Evolutionary conservation across 2,329 filamentous ascomycete genomes (phyloP), one percentile per base, ranked within the genome.

Genomic region (Cytospora mali): DNA sequence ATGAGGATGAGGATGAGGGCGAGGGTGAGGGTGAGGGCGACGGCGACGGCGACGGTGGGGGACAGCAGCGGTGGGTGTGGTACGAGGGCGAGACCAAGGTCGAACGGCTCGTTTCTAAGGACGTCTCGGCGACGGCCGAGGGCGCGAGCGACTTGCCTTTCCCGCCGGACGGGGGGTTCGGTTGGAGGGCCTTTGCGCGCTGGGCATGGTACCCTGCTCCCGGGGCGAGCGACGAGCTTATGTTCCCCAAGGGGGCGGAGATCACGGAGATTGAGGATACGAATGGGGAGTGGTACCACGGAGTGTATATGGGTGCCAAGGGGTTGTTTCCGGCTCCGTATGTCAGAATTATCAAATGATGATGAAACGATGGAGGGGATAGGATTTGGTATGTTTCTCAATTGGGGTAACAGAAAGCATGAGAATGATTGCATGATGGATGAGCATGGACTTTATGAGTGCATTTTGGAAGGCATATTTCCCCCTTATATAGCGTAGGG

Each of bases 201-300:
- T 97, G 92, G 90, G 83, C 87, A 4, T 96, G 92, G 82, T 93
- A 89, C 71, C 92, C 92, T 0, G 83, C 84, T 2, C 76, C 81
- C 0, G 82, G 77, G 0, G 84, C 84, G 1, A 80, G 79, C 23
- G 91, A 97, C 72, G 94, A 98, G 76, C 76, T 98, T 48, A 75
- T 88, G 66, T 97, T 98, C 69, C 94, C 94, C 0, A 88, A 87
- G 56, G 88, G 90, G 11, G 93, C 93, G 0, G 91, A 95, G 74
- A 84, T 98, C 16, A 82, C 83, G 7, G 94, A 98, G 77, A 86
- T 90, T 42, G 89, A 94, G 73, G 90, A 95, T 74, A 86, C 96
- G 54, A 97, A 97, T 73, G 91, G 89, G 21, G 93, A 97, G 73
- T 98, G 93, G 93, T 93, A 84, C 71, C 90, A 89, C 77, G 94